Evolutionary conservation across 2,329 filamentous ascomycete genomes (phyloP), one percentile per base, ranked within the genome.

Genomic region (Fusarium subglutinans): DNA sequence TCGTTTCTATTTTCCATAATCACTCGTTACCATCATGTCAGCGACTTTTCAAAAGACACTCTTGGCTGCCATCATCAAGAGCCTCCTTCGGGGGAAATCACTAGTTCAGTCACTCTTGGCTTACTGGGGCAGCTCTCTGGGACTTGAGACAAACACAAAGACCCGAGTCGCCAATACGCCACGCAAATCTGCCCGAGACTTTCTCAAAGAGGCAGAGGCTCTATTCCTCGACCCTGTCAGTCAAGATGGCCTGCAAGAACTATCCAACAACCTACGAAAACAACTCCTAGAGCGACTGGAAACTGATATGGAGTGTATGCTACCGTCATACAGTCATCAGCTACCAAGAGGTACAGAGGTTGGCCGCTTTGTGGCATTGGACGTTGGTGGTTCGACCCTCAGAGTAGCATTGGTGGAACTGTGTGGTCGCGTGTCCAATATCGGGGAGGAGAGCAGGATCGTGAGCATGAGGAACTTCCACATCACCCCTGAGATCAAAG

Each of bases 311-410:
- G 84, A 87, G 69, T 90, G 87, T 79, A 92, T 92, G 90, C 84
- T 92, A 26, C 90, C 90, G 5, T 91, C 90, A 18, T 92, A 90
- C 82, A 92, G 88, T 82, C 87, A 91, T 75, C 87, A 89, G 73
- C 83, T 93, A 11, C 91, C 91, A 3, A 86, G 82, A n/a, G 91
- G 91, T 58, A 79, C 83, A 53, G 91, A 92, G 77, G 80, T 78
- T 48, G 91, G 91, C 33, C 87, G 86, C 59, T 92, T 87, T 78
- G 83, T 93, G 60, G 89, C 90, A 28, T 83, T 92, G 43, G 91
- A 93, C 79, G 89, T 93, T n/a, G 91, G 91, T 43, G 91, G 91
- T 5, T 92, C 91, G 43, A 93, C 90, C 17, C 82, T 93, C 69
- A 86, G 91, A 59, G 89, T 93, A 37, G 91, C 90, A 11, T 78